Evolutionary conservation across 2,329 filamentous ascomycete species (phyloP), one percentile per base, ranked within the genome.

Genomic region (Fusarium penzigii): DNA sequence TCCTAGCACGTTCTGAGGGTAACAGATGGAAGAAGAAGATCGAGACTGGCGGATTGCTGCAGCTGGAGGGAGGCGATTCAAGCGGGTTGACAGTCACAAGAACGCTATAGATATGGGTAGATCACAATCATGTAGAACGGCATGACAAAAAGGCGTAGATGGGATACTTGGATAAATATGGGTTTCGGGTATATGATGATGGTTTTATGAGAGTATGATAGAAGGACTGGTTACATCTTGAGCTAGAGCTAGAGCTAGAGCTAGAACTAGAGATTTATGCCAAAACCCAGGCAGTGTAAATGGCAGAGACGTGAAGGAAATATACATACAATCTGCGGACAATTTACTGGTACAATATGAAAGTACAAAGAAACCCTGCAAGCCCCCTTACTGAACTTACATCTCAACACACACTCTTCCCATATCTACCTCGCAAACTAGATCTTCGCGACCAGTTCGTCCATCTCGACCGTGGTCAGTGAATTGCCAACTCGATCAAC

Each of bases 21-120:
- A 83, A 76, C 17, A 90, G 87, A 70, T 93, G 89, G 89, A 87
- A 85, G 70, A 91, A 88, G 76, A 84, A 82, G 68, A 75, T 91
- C 13, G 85, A 89, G 68, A 71, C 70, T 1, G 81, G 80, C 1
- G 80, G 79, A 0, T 74, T 81, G 38, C 46, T 87, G 8, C 78
- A 78, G 58, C 58, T 84, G 25, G 77, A 78, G 2, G 77, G 74
- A 2, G 67, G 62, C 1, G 68, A 72, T 3, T 70, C 74, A 32
- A 82, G 80, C 1, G 71, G 76, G 20, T 62, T 89, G 51, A 72
- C 66, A 4, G 78, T 89, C 6, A 77, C 70, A 14, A 81, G 75
- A 62, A 76, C 83, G 48, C 58, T 77, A 48, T 80, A 70, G 62
- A 64, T 2, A 29, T 51, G 39, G 20, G 20, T 25, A 25, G 7